Conservation (phyloP, 495 filamentous ascomycete genomes). For the Emericellopsis terricola region DNA sequence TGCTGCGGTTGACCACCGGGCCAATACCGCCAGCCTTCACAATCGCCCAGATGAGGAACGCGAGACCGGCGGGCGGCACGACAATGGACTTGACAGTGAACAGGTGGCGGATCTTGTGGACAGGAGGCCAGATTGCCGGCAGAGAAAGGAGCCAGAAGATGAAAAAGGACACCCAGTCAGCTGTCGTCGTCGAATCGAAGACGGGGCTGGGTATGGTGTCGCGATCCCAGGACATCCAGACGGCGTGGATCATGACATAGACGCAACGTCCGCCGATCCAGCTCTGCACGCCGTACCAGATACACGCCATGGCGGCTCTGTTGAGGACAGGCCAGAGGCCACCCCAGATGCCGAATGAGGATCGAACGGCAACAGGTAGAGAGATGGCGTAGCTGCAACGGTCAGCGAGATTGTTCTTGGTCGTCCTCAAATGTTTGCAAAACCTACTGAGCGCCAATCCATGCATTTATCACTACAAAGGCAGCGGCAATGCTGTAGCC, state of each 20-base stretch:
- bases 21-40: slow-evolving; percentile 70
- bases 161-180: slow-evolving; percentile 63
- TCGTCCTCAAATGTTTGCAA: too few relatives aligned
- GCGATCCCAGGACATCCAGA: slow-evolving; percentile 47
- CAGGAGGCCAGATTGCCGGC: slow-evolving; percentile 74
- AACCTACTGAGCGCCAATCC: slow-evolving; percentile 82
- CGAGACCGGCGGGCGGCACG: slow-evolving; percentile 65
- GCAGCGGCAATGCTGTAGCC: slow-evolving; percentile 61
- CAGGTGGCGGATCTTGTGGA: slow-evolving; percentile 61
- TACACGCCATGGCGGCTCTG: slow-evolving; percentile 65
- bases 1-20: slow-evolving; percentile 61
- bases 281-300: slow-evolving; percentile 77
- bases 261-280: slow-evolving; percentile 78
- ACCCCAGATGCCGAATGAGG: slow-evolving; percentile 77
- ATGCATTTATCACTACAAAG: slow-evolving; percentile 64
- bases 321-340: slow-evolving; percentile 85
- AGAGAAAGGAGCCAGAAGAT: slow-evolving; percentile 66
- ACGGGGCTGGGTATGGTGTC: slow-evolving; percentile 48
- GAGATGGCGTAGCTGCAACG: slow-evolving; percentile 80
- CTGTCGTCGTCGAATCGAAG: slow-evolving; percentile 51
- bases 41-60: slow-evolving; percentile 85
- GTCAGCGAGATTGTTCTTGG: too few relatives aligned
- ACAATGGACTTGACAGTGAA: slow-evolving; percentile 85
- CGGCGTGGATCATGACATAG: slow-evolving; percentile 62
- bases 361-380: slow-evolving; percentile 61